Conservation (phyloP, 495 filamentous ascomycete species). For the Podospora fimiseda region DNA sequence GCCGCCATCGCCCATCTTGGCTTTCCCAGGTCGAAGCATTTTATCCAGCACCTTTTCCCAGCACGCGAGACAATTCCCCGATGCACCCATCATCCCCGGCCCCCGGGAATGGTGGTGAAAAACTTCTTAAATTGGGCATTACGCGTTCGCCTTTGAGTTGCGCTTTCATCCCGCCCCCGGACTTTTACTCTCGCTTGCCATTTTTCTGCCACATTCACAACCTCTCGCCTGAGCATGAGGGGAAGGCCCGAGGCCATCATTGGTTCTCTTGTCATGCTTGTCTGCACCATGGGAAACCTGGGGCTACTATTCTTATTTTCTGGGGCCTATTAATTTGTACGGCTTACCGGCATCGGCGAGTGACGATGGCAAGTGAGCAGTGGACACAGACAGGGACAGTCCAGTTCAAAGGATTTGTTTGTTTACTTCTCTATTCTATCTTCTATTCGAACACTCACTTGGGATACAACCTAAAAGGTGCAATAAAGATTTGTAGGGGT, state of each 20-base stretch:
- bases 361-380: conserved; percentile 1
- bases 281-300: conserved; percentile 21
- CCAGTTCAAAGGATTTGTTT: too few relatives aligned
- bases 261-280: conserved; percentile 14
- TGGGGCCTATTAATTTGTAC: conserved; percentile 20
- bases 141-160: conserved; percentile 23
- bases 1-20: conserved; percentile 3
- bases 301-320: conserved; percentile 24
- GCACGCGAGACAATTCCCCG: conserved; percentile 23
- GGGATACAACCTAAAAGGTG: conserved; percentile 9
- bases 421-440: background rate
- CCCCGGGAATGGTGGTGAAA: conserved; percentile 17
- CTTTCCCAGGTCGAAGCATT: conserved; percentile 22
- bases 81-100: conserved; percentile 22
- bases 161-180: conserved; percentile 14
- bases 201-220: conserved; percentile 8
- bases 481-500: background rate
- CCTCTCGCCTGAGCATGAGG: conserved; percentile 18
- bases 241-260: conserved; percentile 10
- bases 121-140: conserved; percentile 28
- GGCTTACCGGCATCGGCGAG: conserved; percentile 28
- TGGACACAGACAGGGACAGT: background rate
- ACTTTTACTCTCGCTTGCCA: conserved; percentile 13
- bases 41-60: conserved; percentile 29
- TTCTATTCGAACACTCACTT: background rate